Percentiles rank a stretch among this genome's conserved stretches.
These are phyloP conservation scores for Cyclotella choctawhatcheeana DNA, from an alignment of 108 stramenopile species.

Conservation along the genomic window DNA sequence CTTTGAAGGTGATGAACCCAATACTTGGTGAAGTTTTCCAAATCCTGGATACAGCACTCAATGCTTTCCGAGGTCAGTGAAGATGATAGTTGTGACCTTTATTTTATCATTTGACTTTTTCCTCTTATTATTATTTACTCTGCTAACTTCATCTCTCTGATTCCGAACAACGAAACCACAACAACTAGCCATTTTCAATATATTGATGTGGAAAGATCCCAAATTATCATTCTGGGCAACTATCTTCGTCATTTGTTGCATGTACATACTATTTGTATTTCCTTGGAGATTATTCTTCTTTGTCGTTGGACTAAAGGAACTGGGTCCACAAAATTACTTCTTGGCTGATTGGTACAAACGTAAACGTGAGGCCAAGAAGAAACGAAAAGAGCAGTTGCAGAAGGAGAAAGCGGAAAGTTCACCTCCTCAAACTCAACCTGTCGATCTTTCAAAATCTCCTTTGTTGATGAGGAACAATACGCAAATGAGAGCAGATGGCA, in stretches of 20 bases:
- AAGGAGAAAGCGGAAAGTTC: background rate
- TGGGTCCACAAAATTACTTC: conserved; percentile 28
- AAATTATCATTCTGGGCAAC: conserved; percentile 22
- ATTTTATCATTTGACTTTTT: no score
- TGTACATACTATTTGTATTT: conserved; percentile 12
- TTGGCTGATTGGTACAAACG: conserved; percentile 14
- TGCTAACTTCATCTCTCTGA: no score
- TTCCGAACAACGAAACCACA: no score
- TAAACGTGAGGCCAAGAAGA: background rate
- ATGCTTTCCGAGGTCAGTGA: conserved; percentile 21
- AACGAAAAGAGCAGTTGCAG: conserved; percentile 4
- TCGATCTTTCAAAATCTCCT: conserved; percentile 31
- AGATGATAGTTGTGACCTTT: no score
- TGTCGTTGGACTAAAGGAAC: conserved; percentile 2
- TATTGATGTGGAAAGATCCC: conserved; percentile 33
- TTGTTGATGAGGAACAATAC: conserved; percentile 15
- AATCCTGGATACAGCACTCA: conserved; percentile 4
- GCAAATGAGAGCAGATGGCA: conserved; percentile 13
- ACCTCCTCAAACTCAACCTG: conserved; percentile 18
- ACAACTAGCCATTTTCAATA: conserved; percentile 20
- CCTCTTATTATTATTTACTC: no score
- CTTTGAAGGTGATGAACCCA: conserved; percentile 4
- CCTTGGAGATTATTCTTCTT: conserved; percentile 24
- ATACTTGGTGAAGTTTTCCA: conserved; percentile 14
- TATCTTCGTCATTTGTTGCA: background rate